Percentiles rank a stretch among this genome's conserved stretches.
Evolutionary conservation across 352 stramenopile genomes (phyloP).

Genomic region (Elongisporangium undulatum): DNA sequence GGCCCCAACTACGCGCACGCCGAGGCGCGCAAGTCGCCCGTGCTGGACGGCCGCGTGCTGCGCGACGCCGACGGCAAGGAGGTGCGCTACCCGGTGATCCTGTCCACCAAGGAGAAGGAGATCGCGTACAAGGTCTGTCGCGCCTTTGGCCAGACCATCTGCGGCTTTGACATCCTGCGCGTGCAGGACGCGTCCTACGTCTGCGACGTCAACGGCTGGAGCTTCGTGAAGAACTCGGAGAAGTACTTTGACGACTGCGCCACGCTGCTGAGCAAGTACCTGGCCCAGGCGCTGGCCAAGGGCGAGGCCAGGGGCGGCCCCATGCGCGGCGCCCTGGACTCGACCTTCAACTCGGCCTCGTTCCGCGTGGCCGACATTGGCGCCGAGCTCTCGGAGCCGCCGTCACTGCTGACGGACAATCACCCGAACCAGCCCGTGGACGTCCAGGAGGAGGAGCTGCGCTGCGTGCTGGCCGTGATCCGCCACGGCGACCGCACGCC

Average conservation of each 20-base stretch:
- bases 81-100: slow-evolving; percentile 98
- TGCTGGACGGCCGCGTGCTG: slow-evolving; percentile 98
- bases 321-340: slow-evolving; percentile 43
- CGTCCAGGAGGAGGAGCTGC: slow-evolving; percentile 93
- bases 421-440: slow-evolving; percentile 10
- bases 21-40: slow-evolving; percentile 98
- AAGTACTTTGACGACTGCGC: slow-evolving; percentile 99
- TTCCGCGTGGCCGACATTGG: slow-evolving; percentile 47
- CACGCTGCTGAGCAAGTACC: slow-evolving; percentile 87
- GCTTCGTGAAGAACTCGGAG: slow-evolving; percentile 99
- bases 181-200: slow-evolving; percentile 92
- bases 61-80: slow-evolving; percentile 98
- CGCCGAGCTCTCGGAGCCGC: slow-evolving; percentile 59
- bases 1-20: slow-evolving; percentile 98
- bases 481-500: slow-evolving; percentile 98
- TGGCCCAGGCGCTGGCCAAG: slow-evolving; percentile 53
- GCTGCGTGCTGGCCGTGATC: slow-evolving; percentile 98
- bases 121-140: slow-evolving; percentile 91
- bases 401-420: slow-evolving; percentile 19
- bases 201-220: slow-evolving; percentile 99
- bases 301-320: slow-evolving; percentile 21
- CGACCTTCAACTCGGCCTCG: slow-evolving; percentile 54
- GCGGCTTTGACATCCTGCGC: slow-evolving; percentile 99
- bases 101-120: slow-evolving; percentile 98
- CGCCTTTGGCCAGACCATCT: slow-evolving; percentile 92